phyloP scores from a whole-genome alignment of 1,284 basidiomycete genomes.

The Puccinia coronata region DNA sequence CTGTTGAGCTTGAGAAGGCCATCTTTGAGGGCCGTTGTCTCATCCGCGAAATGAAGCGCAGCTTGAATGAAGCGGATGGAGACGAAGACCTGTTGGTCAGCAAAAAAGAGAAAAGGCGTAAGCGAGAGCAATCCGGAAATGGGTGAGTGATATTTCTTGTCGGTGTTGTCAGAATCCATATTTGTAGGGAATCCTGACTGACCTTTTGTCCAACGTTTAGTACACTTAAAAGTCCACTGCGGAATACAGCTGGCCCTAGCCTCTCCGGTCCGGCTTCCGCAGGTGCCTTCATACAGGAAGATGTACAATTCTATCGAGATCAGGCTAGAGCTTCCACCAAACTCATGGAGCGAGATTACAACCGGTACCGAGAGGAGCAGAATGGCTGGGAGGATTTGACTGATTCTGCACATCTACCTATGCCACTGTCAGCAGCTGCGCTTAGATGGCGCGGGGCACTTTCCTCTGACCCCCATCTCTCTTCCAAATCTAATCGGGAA shows the following conservation, averaged over 20 bases:
- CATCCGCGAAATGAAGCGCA: conserved; percentile 76
- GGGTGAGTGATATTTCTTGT: conserved; percentile 51
- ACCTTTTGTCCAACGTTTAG: conserved; percentile 45
- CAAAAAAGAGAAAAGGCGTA: conserved; percentile 65
- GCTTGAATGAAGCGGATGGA: conserved; percentile 68
- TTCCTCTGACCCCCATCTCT: conserved; percentile 57
- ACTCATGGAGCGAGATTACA: conserved; percentile 70
- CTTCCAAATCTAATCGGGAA: conserved; percentile 54
- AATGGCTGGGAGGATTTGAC: conserved; percentile 81
- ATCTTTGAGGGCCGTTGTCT: conserved; percentile 78
- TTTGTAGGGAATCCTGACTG: conserved; percentile 51
- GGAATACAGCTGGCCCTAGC: conserved; percentile 64
- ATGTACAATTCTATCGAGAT: conserved; percentile 64
- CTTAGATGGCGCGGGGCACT: conserved; percentile 59
- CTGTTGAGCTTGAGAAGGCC: conserved; percentile 65
- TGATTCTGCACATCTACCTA: conserved; percentile 75
- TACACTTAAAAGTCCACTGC: conserved; percentile 59
- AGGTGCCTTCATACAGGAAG: conserved; percentile 64
- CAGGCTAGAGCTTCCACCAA: conserved; percentile 67
- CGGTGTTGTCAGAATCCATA: conserved; percentile 55
- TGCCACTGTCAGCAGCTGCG: conserved; percentile 61
- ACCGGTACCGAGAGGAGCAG: conserved; percentile 67
- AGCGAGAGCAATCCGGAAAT: conserved; percentile 61
- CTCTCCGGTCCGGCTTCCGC: conserved; percentile 53
- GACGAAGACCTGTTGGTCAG: conserved; percentile 80